Base-by-base conservation (phyloP, 139 green algal species). In the Ettlia oleoabundans region DNA sequence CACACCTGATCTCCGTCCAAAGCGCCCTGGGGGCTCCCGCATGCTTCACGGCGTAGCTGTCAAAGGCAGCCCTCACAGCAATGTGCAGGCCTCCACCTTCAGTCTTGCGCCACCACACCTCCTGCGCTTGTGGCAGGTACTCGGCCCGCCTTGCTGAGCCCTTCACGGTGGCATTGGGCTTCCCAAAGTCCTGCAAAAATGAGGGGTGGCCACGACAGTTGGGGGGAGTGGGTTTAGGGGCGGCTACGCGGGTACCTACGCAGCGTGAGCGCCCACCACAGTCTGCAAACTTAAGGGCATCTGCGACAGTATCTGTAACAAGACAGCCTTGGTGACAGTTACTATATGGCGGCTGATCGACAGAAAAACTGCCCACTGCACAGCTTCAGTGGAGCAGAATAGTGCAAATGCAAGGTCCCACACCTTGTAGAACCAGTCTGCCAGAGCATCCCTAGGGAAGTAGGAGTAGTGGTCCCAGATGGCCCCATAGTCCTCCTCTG, bases 121-220 rank as follows among this genome's bases (percentile, higher is more conserved):
- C 62, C 13, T 65, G 7, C 9, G 67, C 70, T 13, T 21, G n/a
- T 4, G 83, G 77, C 66, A 73, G 32, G 5, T 78, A 63, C 32
- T 79, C 41, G 18, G 58, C 58, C 35, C 64, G 73, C 40, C 79
- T 42, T 8, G 87, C 83, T 28, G 38, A 72, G 0, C 81, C 81
- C 30, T 75, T 61, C 28, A 61, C 78, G 0, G 66, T 84, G 52
- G 82, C 61, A 65, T 91, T 90, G 53, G 66, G 71, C 69, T 93
- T 93, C 37, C 90, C 90, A 84, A 93, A 93, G 74, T 93, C 90
- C 55, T 65, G 55, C 55, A n/a, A 22, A 32, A 28, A 22, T 5
- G 55, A n/a, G 18, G 24, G 30, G 73, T 3, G 52, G 40, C 35
- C 28, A 66, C 37, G 47, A 68, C 26, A 63, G 40, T 35, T 18